Base-by-base conservation (phyloP, 2,329 filamentous ascomycete genomes). In the Aspergillus niger region DNA sequence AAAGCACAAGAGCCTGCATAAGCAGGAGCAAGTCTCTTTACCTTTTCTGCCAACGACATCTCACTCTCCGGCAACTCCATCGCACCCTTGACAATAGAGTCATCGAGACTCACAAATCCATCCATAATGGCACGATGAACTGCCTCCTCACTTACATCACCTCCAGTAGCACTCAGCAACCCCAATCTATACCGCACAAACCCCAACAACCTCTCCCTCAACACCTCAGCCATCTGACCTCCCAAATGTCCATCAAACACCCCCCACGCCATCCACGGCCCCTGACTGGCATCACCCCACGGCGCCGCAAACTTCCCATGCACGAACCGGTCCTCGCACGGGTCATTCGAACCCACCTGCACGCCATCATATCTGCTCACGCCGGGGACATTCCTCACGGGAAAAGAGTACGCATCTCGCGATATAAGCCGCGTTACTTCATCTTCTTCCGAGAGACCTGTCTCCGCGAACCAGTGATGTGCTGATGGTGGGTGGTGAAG, bases 1-100 rank as follows among this genome's bases (percentile, higher is more conserved):
- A 90, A 76, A 10, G 88, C 88, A 64, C 87, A 90, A 3, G 86
- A 89, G 5, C 88, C 87, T 1, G 81, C 75, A 55, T 79, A 77
- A 20, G 69, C 71, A 26, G 70, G 69, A 7, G 60, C 41, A 15
- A 71, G 11, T 47, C 62, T 70, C 53, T 66, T 66, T 1, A 69
- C 41, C 51, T 70, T 72, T 6, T 67, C 64, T 22, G 58, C 57
- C 8, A 73, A 54, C 0, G 68, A 48, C 17, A 57, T 28, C n/a
- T 63, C n/a, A 55, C 67, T 69, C 22, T 63, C 55, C 8, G 47
- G 32, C 3, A 63, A 63, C 5, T 56, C 53, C 26, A 51, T 4
- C 3, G 69, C 70, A 7, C 65, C 61, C 17, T 70, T 63, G 50
- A 72, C 55, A 17, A 73, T 72, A 0, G 62, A 65, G 17, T 70